Base-by-base conservation (phyloP, 2,329 filamentous ascomycete genomes). In the Aspergillus oerlinghausenensis region DNA sequence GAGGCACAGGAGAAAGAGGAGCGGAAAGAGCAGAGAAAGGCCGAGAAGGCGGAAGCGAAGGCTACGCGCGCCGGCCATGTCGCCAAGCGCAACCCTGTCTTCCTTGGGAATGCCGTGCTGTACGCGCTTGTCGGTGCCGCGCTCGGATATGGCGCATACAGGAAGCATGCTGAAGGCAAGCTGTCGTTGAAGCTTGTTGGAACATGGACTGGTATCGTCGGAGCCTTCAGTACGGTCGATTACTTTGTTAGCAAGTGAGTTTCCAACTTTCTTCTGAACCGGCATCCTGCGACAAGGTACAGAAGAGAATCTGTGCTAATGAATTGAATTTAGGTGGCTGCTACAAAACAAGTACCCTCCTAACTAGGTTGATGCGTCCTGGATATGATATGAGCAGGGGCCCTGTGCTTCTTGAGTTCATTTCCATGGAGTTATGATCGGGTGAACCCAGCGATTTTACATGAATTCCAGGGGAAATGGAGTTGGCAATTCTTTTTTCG, bases 181-280 rank as follows among this genome's bases (percentile, higher is more conserved):
- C 68, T 80, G 57, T 77, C 77, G 19, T 78, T 77, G 76, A 67
- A 78, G 60, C 57, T 78, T 48, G 72, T 77, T 54, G 76, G 77
- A 10, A 57, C 73, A 7, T 74, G 72, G 61, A 72, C 75, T 32
- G 77, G 75, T 9, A 75, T 68, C 26, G 72, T 80, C 19, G 76
- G 77, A 25, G 72, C 75, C 11, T 70, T 78, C 48, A 76, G 75
- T 52, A 69, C 73, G 3, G 75, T 72, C 29, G 78, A 80, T 65
- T 80, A 79, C 64, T 78, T 74, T 55, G 73, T 77, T 47, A 80
- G 78, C 77, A 78, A 77, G 78, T 80, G 61, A 70, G 77, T 65
- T 26, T 40, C n/a, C 11, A 32, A 29, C 3, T 28, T 17, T 5
- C 4, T n/a, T 52, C 25, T 5, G 43, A 38, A 23, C 1, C 25